These are phyloP conservation scores for Aspergillus sp. DNA, from an alignment of 2,329 filamentous ascomycete species.

Conservation along the genomic window DNA sequence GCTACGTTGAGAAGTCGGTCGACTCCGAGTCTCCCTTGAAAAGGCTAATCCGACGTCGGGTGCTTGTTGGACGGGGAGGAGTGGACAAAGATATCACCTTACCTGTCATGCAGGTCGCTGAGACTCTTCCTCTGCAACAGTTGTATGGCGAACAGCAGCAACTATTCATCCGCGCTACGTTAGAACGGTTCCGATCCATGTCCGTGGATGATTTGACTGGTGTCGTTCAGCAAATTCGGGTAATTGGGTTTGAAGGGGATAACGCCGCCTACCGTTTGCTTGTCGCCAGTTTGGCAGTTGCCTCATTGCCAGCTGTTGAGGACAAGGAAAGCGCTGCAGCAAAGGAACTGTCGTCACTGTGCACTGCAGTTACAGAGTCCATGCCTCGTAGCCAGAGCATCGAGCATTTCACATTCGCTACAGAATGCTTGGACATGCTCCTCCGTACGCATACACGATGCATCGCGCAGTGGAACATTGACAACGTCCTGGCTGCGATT, in stretches of 20 bases:
- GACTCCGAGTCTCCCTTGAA: constrained; percentile 23
- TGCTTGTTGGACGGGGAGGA: constrained; percentile 24
- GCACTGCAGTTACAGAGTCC: constrained; percentile 26
- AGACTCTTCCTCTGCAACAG: constrained; percentile 29
- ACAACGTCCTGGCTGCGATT: constrained; percentile 35
- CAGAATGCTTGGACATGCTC: constrained; percentile 34
- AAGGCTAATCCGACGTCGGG: constrained; percentile 27
- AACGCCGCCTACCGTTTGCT: constrained; percentile 27
- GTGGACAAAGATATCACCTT: constrained; percentile 20
- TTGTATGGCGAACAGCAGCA: constrained; percentile 34
- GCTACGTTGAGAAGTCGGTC: constrained; percentile 27
- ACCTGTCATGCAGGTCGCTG: constrained; percentile 26
- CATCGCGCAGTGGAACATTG: constrained; percentile 41
- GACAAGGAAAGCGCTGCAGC: constrained; percentile 32
- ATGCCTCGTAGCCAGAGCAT: constrained; percentile 25
- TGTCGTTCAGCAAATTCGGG: constrained; percentile 25
- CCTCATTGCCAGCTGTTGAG: constrained; percentile 26
- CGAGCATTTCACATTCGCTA: constrained; percentile 34
- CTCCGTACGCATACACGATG: constrained; percentile 36
- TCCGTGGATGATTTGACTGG: constrained; percentile 21
- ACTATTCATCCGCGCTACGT: constrained; percentile 29
- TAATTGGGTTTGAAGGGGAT: constrained; percentile 23
- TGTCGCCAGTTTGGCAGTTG: constrained; percentile 30
- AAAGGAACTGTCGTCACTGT: constrained; percentile 31
- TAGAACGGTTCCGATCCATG: constrained; percentile 29